Evolutionary conservation across 768 basidiomycete genomes (phyloP).

Genomic region (Boletellus sp.): DNA sequence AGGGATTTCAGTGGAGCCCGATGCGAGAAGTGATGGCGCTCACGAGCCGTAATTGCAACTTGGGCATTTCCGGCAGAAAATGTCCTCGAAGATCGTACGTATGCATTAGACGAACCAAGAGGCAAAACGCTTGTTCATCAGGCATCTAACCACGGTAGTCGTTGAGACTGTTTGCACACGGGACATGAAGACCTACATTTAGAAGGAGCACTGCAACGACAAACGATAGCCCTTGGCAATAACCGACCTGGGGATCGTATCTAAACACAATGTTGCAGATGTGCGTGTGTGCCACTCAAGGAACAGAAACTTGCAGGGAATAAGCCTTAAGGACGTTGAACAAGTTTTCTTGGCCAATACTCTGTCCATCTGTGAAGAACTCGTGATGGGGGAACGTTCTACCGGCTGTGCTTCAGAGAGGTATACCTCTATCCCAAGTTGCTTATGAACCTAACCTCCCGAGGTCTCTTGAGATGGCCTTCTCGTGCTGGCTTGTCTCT

Average conservation of each 20-base stretch:
- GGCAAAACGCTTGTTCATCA: constrained; percentile 96
- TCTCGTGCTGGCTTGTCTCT: constrained; percentile 84
- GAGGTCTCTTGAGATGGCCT: constrained; percentile 89
- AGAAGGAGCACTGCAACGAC: constrained; percentile 90
- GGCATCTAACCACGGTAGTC: constrained; percentile 73
- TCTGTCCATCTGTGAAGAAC: constrained; percentile 92
- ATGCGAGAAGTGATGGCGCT: constrained; percentile 22
- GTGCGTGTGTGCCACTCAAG: not conserved
- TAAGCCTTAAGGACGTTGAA: constrained; percentile 99
- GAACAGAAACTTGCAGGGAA: constrained; percentile 60
- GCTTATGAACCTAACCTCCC: constrained; percentile 52
- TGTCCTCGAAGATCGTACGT: constrained; percentile 95
- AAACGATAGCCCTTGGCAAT: constrained; percentile 96
- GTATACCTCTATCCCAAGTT: not conserved
- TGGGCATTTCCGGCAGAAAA: constrained; percentile 99
- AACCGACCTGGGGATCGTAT: constrained; percentile 91
- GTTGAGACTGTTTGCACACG: not conserved
- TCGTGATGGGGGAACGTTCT: constrained; percentile 97
- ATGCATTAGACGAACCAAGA: constrained; percentile 92
- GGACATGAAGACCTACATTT: constrained; percentile 56
- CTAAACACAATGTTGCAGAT: constrained; percentile 34
- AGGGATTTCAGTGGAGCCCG: not conserved
- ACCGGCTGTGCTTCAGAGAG: constrained; percentile 10
- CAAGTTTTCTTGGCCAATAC: constrained; percentile 93
- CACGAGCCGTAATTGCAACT: constrained; percentile 86